Percentiles rank a stretch among this genome's conserved stretches.
Evolutionary conservation across 2,329 filamentous ascomycete species (phyloP).

Genomic region (Fusarium sp.): DNA sequence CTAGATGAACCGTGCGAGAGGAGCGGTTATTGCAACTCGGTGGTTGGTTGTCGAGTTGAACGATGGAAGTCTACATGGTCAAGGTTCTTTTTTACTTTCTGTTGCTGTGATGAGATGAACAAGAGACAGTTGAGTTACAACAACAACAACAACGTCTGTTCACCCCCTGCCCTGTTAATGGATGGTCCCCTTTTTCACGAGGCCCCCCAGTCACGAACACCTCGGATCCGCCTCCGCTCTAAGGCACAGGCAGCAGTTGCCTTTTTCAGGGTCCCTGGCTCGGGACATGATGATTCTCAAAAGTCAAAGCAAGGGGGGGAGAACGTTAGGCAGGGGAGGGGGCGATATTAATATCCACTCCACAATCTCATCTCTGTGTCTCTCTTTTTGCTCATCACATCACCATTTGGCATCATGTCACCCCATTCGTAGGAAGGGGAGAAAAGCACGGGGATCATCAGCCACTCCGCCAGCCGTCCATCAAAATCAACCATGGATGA

Average conservation of each 20-base stretch:
- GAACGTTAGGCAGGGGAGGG: background rate
- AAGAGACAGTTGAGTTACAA: background rate
- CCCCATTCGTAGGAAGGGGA: slow-evolving; percentile 14
- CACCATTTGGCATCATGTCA: slow-evolving; percentile 24
- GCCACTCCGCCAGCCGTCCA: slow-evolving; percentile 9
- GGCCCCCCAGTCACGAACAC: slow-evolving; percentile 39
- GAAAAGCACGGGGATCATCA: background rate
- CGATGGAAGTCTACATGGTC: background rate
- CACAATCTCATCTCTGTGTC: slow-evolving; percentile 35
- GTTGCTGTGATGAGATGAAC: slow-evolving; percentile 11
- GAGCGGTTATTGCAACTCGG: background rate
- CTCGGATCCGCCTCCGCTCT: slow-evolving; percentile 41
- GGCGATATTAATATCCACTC: slow-evolving; percentile 18
- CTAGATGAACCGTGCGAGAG: slow-evolving; percentile 9
- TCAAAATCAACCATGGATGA: slow-evolving; percentile 4
- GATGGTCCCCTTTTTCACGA: slow-evolving; percentile 1
- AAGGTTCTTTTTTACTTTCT: background rate
- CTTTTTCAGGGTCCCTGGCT: slow-evolving; percentile 23
- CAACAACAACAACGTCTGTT: background rate
- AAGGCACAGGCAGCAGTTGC: background rate
- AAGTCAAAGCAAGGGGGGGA: background rate
- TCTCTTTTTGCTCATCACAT: slow-evolving; percentile 7
- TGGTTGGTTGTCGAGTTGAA: slow-evolving; percentile 20
- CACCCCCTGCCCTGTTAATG: background rate
- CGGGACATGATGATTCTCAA: slow-evolving; percentile 1